Base-by-base conservation (phyloP, 2,329 filamentous ascomycete genomes). In the Cladorrhinum sp. region DNA sequence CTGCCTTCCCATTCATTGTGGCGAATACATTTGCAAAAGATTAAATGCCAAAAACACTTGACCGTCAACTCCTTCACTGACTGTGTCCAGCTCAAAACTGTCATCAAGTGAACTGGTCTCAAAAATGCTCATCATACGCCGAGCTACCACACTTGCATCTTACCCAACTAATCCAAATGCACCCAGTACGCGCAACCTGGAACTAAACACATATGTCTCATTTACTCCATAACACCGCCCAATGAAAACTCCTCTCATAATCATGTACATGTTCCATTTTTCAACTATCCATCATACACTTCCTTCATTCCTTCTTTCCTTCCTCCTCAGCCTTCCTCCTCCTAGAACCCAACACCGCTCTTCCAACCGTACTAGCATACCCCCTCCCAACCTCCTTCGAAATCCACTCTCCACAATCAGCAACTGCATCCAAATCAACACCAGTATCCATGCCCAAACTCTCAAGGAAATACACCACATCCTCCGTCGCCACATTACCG, bases 401-500 rank as follows among this genome's bases (percentile, higher is more conserved):
- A 60, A 92, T 91, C 90, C 90, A 92, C 13, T 81, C 77, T 0
- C 91, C 91, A 57, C 91, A 85, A 61, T 88, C 83, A 36, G 82
- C 81, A 57, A 93, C 75, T 49, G 81, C 82, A 63, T 88, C 83
- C 61, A 92, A 65, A 70, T 91, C 83, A 1, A 95, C 82, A 0
- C 90, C 91, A 0, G 91, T 93, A 48, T 85, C 78, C 76, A 91
- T 85, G 0, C 91, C 91, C 58, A 92, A 73, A 62, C 84, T 89
- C 71, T 91, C 86, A 71, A 91, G 76, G 63, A 90, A 88, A 70
- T 93, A 91, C 1, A 95, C 87, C 75, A 96, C 76, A 71, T 96
- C 89, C 75, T 96, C 92, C 0, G 91, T 93, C 1, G 90, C 87
- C 12, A 93, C 90, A 71, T 96, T 96, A 1, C 92, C 92, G 45